A percentile compares a stretch with the other conserved stretches of the same genome.
phyloP scores from a whole-genome alignment of 495 filamentous ascomycete species.

The Platismatia glauca region DNA sequence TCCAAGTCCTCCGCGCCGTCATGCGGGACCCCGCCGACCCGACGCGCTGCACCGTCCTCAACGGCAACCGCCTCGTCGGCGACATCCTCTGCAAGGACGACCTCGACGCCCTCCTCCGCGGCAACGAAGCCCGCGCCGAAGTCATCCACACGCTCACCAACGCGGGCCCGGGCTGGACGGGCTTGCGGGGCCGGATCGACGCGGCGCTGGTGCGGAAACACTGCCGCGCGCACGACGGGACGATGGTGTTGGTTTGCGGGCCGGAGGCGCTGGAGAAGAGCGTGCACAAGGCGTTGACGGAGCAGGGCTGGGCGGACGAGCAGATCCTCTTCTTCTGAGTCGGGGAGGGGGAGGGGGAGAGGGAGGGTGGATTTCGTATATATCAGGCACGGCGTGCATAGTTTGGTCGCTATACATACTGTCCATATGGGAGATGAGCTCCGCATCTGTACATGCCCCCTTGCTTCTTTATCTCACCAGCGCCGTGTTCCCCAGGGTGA shows the following conservation, averaged over 20 bases:
- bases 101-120: conserved; percentile 51
- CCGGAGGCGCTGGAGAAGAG: conserved; percentile 69
- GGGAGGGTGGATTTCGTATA: too few relatives aligned
- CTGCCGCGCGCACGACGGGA: conserved; percentile 41
- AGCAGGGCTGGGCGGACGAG: conserved; percentile 67
- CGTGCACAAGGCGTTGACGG: conserved; percentile 51
- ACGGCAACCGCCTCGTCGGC: conserved; percentile 71
- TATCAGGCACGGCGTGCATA: too few relatives aligned
- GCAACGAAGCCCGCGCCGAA: conserved; percentile 47
- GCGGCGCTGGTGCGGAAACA: conserved; percentile 53
- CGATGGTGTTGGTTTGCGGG: conserved; percentile 76
- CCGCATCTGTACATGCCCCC: too few relatives aligned
- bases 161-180: conserved; percentile 55
- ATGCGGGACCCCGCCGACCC: conserved; percentile 50
- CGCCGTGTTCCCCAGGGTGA: too few relatives aligned
- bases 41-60: conserved; percentile 60
- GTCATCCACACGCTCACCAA: conserved; percentile 68
- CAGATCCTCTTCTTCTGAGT: conserved; percentile 75
- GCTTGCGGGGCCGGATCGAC: conserved; percentile 60
- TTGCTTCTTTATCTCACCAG: too few relatives aligned
- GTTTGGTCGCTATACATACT: too few relatives aligned
- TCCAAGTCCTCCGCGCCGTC: conserved; percentile 74
- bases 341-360: neutral
- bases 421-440: too few relatives aligned
- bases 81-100: conserved; percentile 81